A percentile compares a stretch with the other conserved stretches of the same genome.
phyloP scores from a whole-genome alignment of 2,329 filamentous ascomycete genomes.

The Paraconiothyrium sp. region DNA sequence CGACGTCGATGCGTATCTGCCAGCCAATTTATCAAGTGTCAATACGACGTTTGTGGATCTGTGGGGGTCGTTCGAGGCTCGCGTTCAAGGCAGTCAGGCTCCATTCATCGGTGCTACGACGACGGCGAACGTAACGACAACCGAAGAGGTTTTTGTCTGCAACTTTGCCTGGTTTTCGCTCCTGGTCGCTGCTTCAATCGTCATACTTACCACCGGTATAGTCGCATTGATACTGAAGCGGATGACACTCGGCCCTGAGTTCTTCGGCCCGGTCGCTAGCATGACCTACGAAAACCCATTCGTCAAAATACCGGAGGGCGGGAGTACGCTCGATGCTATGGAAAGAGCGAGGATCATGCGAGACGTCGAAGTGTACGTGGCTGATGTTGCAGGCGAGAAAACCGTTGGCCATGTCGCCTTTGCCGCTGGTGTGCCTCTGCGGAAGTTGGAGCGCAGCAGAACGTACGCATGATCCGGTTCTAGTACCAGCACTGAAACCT shows the following conservation, averaged over 20 bases:
- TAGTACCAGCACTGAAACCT: slow-evolving; percentile 18
- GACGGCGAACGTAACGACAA: slow-evolving; percentile 21
- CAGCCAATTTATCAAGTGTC: too few relatives aligned
- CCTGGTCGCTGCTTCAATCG: slow-evolving; percentile 28
- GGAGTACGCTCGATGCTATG: slow-evolving; percentile 43
- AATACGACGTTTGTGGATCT: slow-evolving; percentile 1
- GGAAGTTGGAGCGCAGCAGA: slow-evolving; percentile 24
- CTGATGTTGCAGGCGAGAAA: slow-evolving; percentile 39
- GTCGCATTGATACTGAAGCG: slow-evolving; percentile 36
- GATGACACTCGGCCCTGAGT: slow-evolving; percentile 41
- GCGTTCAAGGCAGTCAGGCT: slow-evolving; percentile 2
- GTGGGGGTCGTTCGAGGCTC: slow-evolving; percentile 21
- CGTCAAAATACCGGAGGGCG: slow-evolving; percentile 38
- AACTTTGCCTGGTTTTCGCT: slow-evolving; percentile 42
- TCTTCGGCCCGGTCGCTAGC: slow-evolving; percentile 49
- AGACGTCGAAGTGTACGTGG: slow-evolving; percentile 33
- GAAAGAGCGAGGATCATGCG: slow-evolving; percentile 45
- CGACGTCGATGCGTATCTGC: too few relatives aligned
- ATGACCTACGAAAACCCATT: slow-evolving; percentile 51
- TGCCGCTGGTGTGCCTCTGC: slow-evolving; percentile 40
- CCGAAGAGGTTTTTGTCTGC: slow-evolving; percentile 35
- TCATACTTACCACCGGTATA: slow-evolving; percentile 33
- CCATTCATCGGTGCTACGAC: slow-evolving; percentile 43
- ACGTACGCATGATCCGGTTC: slow-evolving; percentile 31
- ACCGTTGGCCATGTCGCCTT: slow-evolving; percentile 50